Evolutionary conservation across 2,329 filamentous ascomycete species (phyloP), one percentile per base, ranked within the genome.

Genomic region (Alternaria sp.): DNA sequence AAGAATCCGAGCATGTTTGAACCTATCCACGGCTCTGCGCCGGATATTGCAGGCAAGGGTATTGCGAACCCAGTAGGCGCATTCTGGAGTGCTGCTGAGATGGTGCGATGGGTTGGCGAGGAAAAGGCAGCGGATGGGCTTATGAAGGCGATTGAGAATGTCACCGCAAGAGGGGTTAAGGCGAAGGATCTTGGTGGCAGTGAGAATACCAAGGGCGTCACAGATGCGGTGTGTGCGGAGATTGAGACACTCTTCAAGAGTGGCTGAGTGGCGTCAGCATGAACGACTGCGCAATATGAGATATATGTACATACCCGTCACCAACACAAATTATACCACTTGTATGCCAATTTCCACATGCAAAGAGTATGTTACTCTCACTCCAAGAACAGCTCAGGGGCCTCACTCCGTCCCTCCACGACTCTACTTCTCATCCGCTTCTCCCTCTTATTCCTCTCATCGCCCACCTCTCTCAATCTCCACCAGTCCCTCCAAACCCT

Each of bases 11-110:
- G 84, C 59, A 85, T 89, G 79, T 89, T 88, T 61, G 87, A 89
- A 77, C 86, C 87, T 12, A 86, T 88, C 36, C 87, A 89, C 63
- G 88, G 87, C 9, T 87, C 84, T 28, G 88, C 87, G 0, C 87
- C 87, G 4, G 88, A 90, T 63, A 89, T 90, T 55, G 86, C 85
- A 1, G 87, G 88, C 3, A 85, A 87, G 68, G 87, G 87, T 0
- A 80, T 87, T 28, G 86, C 87, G 1, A 89, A 89, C 68, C 87
- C 88, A 0, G 82, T 90, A 0, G 88, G 85, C 7, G 88, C 88
- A 7, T 89, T 90, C 73, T 91, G 89, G 89, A 89, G 88, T 0
- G 88, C 86, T 0, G 87, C 88, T 5, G 89, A 90, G 80, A 87
- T 92, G 86, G 81, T 90, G 12, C 78, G 83, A 41, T 89, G 88